These are phyloP conservation scores for Aspergillus incahuasiensis DNA, from an alignment of 495 filamentous ascomycete genomes.

Conservation along the genomic window DNA sequence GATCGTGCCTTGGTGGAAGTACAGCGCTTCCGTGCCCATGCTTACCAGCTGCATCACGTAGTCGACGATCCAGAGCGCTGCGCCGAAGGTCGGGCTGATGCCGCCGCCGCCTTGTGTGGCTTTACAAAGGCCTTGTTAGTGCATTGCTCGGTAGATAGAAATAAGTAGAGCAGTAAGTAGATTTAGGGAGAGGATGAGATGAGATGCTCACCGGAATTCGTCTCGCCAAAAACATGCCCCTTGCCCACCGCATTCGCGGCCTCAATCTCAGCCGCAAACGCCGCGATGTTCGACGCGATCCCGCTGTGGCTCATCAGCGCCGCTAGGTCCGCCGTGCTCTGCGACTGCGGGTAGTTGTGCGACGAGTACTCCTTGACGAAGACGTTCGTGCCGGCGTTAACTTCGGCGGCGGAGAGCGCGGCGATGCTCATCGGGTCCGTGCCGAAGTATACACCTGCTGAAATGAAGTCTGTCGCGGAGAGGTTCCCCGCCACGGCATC, in stretches of 20 bases:
- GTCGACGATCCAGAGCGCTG: slow-evolving; percentile 58
- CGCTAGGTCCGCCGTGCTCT: slow-evolving; percentile 26
- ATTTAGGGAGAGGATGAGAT: too few relatives aligned
- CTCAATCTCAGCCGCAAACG: slow-evolving; percentile 46
- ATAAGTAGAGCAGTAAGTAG: too few relatives aligned
- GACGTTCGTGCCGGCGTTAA: slow-evolving; percentile 31
- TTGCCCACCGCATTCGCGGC: slow-evolving; percentile 43
- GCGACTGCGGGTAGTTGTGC: slow-evolving; percentile 58
- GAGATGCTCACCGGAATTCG: slow-evolving; percentile 45
- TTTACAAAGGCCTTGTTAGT: too few relatives aligned
- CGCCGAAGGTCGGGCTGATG: slow-evolving; percentile 55
- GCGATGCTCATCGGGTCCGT: slow-evolving; percentile 48
- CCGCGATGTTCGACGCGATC: slow-evolving; percentile 42
- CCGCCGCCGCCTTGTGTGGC: slow-evolving; percentile 33
- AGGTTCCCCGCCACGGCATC: slow-evolving; percentile 47
- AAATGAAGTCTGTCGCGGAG: slow-evolving; percentile 41
- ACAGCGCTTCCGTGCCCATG: slow-evolving; percentile 40
- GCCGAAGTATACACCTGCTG: slow-evolving; percentile 55
- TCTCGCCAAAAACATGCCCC: slow-evolving; percentile 56
- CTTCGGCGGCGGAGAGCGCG: slow-evolving; percentile 45
- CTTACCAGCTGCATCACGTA: slow-evolving; percentile 49
- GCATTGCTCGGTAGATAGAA: too few relatives aligned
- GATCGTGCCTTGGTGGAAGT: slow-evolving; percentile 60
- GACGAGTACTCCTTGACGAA: slow-evolving; percentile 53
- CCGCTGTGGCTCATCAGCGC: slow-evolving; percentile 50